Evolutionary conservation across 2,329 filamentous ascomycete species (phyloP).

Genomic region (Paecilomyces variotii): DNA sequence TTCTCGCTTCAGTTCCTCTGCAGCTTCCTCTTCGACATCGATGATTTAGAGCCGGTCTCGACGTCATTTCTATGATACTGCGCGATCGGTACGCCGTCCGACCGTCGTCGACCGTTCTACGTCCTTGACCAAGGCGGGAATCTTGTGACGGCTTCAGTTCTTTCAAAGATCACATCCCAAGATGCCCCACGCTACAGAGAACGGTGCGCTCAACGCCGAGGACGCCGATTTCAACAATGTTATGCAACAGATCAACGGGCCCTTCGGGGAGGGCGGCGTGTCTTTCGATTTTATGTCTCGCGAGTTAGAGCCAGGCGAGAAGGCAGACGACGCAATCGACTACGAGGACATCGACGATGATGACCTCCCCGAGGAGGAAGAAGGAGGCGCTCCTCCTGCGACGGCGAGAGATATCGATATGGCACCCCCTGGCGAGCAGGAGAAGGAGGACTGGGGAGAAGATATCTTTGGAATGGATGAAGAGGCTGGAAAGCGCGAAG

Average conservation of each 20-base stretch:
- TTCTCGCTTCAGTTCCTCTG: slow-evolving; percentile 1
- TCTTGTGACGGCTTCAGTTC: background rate
- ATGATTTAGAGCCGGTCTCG: slow-evolving; percentile 5
- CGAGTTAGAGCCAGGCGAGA: slow-evolving; percentile 51
- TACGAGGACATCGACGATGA: slow-evolving; percentile 89
- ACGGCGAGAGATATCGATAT: slow-evolving; percentile 47
- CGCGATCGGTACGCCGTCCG: background rate
- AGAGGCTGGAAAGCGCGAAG: slow-evolving; percentile 17
- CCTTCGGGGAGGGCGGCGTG: slow-evolving; percentile 20
- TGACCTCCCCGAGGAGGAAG: slow-evolving; percentile 70
- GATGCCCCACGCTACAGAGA: slow-evolving; percentile 34
- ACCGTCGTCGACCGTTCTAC: background rate
- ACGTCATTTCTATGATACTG: slow-evolving; percentile 1
- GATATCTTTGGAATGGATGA: slow-evolving; percentile 16
- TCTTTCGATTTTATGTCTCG: slow-evolving; percentile 33
- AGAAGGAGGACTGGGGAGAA: slow-evolving; percentile 30
- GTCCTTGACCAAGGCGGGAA: background rate
- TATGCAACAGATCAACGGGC: slow-evolving; percentile 35
- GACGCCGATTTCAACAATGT: slow-evolving; percentile 35
- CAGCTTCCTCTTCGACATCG: background rate
- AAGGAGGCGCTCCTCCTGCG: slow-evolving; percentile 12
- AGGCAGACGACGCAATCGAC: slow-evolving; percentile 87
- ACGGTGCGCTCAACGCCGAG: slow-evolving; percentile 18
- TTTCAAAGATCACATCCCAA: slow-evolving; percentile 3
- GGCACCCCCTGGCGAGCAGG: slow-evolving; percentile 50